phyloP scores from a whole-genome alignment of 1,284 basidiomycete genomes.

The Calocybe gambosa region DNA sequence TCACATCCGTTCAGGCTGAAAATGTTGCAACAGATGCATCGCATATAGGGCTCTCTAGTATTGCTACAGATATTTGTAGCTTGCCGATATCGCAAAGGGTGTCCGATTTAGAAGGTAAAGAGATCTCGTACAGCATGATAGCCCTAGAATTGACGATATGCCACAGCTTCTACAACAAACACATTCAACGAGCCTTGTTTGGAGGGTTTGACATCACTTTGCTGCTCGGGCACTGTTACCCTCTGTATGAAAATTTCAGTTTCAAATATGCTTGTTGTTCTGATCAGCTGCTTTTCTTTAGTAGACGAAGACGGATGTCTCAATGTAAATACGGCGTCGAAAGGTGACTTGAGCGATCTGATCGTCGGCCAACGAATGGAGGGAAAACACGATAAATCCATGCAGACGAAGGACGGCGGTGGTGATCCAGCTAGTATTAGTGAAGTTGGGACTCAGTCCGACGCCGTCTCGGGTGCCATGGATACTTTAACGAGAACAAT shows the following conservation, averaged over 20 bases:
- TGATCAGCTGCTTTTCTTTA: background rate
- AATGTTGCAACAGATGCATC: too few relatives aligned
- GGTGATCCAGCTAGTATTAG: background rate
- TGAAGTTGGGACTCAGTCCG: background rate
- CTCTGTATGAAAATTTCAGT: background rate
- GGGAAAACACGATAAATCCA: background rate
- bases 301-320: background rate
- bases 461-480: background rate
- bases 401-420: background rate
- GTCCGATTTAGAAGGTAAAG: conserved; percentile 1
- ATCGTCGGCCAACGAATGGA: conserved; percentile 3
- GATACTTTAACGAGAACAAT: too few relatives aligned
- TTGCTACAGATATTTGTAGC: background rate
- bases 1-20: background rate
- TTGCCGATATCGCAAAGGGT: background rate
- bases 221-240: conserved; percentile 4
- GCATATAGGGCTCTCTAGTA: background rate
- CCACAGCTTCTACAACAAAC: conserved; percentile 3
- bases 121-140: too few relatives aligned
- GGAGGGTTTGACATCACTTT: background rate
- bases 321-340: background rate
- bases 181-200: background rate
- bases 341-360: background rate
- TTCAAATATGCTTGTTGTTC: background rate
- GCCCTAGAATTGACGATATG: background rate